phyloP scores from a whole-genome alignment of 2,329 filamentous ascomycete species.

The Alternaria rosae region DNA sequence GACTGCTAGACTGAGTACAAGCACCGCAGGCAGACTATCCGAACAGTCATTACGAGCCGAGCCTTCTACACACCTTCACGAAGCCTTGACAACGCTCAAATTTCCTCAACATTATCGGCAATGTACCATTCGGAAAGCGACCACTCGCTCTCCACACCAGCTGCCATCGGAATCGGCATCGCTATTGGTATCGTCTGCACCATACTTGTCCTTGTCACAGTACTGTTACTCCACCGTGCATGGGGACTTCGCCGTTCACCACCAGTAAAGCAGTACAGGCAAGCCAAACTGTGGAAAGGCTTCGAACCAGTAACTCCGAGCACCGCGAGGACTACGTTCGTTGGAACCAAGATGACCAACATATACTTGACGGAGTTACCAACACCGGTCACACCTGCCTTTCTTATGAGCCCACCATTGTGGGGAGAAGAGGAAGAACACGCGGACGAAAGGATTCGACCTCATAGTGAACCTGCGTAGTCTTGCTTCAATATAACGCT shows the following conservation, averaged over 20 bases:
- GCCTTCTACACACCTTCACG: not conserved
- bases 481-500: too few relatives aligned
- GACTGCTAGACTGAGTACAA: not conserved
- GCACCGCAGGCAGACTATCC: not conserved
- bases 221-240: slow-evolving; percentile 19
- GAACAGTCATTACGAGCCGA: too few relatives aligned
- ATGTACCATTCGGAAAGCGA: not conserved
- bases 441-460: not conserved
- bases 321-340: slow-evolving; percentile 11
- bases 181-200: slow-evolving; percentile 20
- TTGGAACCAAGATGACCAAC: slow-evolving; percentile 10
- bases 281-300: slow-evolving; percentile 26
- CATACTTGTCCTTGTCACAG: slow-evolving; percentile 5
- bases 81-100: not conserved
- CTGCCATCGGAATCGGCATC: slow-evolving; percentile 26
- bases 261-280: slow-evolving; percentile 14
- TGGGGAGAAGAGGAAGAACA: not conserved
- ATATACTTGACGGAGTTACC: slow-evolving; percentile 20
- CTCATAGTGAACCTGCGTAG: not conserved
- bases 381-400: slow-evolving; percentile 17
- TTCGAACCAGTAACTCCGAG: slow-evolving; percentile 23
- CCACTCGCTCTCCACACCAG: slow-evolving; percentile 13
- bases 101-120: not conserved
- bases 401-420: slow-evolving; percentile 9
- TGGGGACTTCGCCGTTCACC: slow-evolving; percentile 8